Evolutionary conservation across 805 yeast species (phyloP).

Genomic region (Maudiozyma turicensis): DNA sequence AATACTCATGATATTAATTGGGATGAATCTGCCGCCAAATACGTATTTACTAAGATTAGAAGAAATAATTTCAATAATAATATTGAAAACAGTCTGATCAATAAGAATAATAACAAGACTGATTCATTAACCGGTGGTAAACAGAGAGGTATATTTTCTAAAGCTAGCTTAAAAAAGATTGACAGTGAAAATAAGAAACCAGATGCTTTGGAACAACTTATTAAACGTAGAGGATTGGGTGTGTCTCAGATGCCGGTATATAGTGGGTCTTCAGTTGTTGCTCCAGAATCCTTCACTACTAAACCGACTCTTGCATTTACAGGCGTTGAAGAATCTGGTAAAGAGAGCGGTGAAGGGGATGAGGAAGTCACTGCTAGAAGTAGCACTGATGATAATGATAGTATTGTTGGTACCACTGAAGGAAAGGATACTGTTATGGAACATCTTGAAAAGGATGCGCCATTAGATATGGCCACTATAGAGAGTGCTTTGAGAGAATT

Average conservation of each 20-base stretch:
- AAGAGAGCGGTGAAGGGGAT: no score
- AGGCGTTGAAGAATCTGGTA: not conserved
- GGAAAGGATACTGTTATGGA: no score
- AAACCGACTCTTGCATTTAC: constrained; percentile 19
- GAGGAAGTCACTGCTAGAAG: no score
- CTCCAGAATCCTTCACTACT: constrained; percentile 19
- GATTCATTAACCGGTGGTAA: not conserved
- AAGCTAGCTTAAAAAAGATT: no score
- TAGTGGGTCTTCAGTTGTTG: constrained; percentile 27
- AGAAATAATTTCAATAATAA: not conserved
- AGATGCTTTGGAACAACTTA: no score
- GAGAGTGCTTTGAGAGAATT: not conserved
- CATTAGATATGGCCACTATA: not conserved
- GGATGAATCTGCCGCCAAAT: not conserved
- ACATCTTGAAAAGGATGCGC: not conserved
- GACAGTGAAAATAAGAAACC: no score
- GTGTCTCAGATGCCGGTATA: constrained; percentile 10
- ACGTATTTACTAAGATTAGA: not conserved
- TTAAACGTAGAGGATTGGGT: no score
- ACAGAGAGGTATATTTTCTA: no score
- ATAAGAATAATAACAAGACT: not conserved
- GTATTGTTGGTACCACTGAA: no score
- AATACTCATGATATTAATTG: not conserved
- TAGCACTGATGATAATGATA: no score
- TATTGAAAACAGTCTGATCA: no score